Conservation (phyloP, 2,329 filamentous ascomycete species). For the Drechslera avenae region DNA sequence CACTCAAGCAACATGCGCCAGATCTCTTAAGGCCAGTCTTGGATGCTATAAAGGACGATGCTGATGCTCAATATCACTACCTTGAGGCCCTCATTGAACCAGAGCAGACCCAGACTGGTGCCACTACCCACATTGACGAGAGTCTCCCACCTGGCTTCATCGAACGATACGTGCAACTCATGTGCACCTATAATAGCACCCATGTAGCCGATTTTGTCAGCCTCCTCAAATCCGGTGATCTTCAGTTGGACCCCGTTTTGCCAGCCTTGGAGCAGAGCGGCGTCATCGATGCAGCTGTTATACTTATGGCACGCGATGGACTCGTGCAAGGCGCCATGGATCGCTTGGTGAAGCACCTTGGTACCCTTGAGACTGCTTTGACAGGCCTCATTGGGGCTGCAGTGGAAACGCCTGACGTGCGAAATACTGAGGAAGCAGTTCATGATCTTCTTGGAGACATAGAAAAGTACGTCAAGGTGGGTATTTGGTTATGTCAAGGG, state of each 20-base stretch:
- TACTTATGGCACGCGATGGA: conserved; percentile 88
- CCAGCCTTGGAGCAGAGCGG: conserved; percentile 88
- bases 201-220: conserved; percentile 88
- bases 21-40: conserved; percentile 71
- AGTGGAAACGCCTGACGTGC: conserved; percentile 60
- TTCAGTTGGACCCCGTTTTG: conserved; percentile 79
- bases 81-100: conserved; percentile 77
- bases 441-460: conserved; percentile 77
- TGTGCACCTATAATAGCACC: conserved; percentile 82
- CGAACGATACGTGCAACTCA: conserved; percentile 85
- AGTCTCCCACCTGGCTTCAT: conserved; percentile 63
- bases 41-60: conserved; percentile 63
- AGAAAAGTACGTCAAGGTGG: conserved; percentile 88
- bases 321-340: conserved; percentile 82
- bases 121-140: conserved; percentile 19
- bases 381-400: conserved; percentile 71
- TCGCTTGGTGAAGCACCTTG: conserved; percentile 79
- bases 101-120: conserved; percentile 22
- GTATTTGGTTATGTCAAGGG: conserved; percentile 92
- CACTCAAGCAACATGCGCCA: conserved; percentile 65
- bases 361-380: conserved; percentile 78
- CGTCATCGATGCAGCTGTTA: conserved; percentile 88
- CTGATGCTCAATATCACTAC: conserved; percentile 75
- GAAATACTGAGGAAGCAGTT: conserved; percentile 67
- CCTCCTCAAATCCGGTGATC: conserved; percentile 73